phyloP scores from a whole-genome alignment of 768 basidiomycete species.

The Serendipita sp. region DNA sequence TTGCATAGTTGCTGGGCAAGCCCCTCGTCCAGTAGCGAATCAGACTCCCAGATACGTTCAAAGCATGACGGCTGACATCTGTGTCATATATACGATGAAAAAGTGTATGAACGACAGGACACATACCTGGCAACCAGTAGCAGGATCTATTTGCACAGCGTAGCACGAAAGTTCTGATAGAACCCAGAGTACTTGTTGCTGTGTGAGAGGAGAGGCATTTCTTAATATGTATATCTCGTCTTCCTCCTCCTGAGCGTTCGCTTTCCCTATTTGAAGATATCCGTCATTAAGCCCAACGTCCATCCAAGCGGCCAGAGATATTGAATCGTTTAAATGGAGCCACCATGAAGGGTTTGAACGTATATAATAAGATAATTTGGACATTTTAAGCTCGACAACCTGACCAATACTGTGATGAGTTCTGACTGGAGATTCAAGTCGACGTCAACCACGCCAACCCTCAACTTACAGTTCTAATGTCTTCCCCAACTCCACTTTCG shows the following conservation, averaged over 20 bases:
- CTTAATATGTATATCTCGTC: background rate
- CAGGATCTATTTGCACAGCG: background rate
- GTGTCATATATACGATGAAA: background rate
- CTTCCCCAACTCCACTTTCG: background rate
- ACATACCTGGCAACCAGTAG: background rate
- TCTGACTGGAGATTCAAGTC: background rate
- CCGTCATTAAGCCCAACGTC: background rate
- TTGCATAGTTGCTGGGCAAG: background rate
- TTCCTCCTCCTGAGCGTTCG: background rate
- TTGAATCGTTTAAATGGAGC: background rate
- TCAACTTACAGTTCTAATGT: background rate
- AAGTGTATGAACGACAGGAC: background rate
- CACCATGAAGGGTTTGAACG: background rate
- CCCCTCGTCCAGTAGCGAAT: background rate
- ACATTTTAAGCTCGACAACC: background rate
- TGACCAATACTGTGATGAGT: background rate
- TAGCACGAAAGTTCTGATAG: background rate
- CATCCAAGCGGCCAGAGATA: background rate
- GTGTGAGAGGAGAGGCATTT: background rate
- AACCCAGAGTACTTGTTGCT: background rate
- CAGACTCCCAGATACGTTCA: background rate
- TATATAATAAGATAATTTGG: background rate
- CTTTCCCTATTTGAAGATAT: background rate
- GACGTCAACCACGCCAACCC: background rate
- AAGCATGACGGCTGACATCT: background rate